Percentiles rank a stretch among this genome's conserved stretches.
Conservation (phyloP, 306 rosid species). For the Acmispon strigosus region DNA sequence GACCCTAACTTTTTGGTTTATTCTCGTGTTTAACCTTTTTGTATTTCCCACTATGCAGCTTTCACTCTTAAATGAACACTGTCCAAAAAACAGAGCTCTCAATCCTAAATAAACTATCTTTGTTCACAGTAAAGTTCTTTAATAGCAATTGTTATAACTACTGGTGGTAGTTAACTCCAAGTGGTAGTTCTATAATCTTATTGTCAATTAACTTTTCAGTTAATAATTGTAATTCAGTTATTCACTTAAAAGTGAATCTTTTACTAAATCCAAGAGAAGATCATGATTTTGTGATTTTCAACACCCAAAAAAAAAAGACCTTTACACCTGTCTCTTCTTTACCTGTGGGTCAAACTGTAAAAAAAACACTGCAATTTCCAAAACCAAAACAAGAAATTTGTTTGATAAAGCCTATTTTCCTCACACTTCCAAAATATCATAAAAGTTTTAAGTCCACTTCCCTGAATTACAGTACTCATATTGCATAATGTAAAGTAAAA, state of each 20-base stretch:
- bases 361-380: slow-evolving; percentile 9
- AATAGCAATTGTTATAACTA: background rate
- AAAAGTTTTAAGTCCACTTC: background rate
- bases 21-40: slow-evolving; percentile 24
- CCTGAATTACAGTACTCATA: background rate
- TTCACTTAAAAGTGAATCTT: no score
- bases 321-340: background rate
- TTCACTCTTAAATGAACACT: background rate
- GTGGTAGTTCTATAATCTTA: background rate
- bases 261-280: background rate
- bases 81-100: no score
- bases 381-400: slow-evolving; percentile 7
- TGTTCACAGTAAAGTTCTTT: background rate
- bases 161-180: background rate
- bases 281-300: slow-evolving; percentile 13
- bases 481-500: background rate
- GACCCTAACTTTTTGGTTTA: slow-evolving; percentile 27
- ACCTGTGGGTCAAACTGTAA: slow-evolving; percentile 1
- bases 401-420: slow-evolving; percentile 1
- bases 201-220: no score
- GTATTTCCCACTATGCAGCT: background rate
- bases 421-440: background rate
- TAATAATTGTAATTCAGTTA: no score
- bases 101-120: background rate
- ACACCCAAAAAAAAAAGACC: background rate